Evolutionary conservation across 495 filamentous ascomycete species (phyloP).

Genomic region (Neurospora pannonica): DNA sequence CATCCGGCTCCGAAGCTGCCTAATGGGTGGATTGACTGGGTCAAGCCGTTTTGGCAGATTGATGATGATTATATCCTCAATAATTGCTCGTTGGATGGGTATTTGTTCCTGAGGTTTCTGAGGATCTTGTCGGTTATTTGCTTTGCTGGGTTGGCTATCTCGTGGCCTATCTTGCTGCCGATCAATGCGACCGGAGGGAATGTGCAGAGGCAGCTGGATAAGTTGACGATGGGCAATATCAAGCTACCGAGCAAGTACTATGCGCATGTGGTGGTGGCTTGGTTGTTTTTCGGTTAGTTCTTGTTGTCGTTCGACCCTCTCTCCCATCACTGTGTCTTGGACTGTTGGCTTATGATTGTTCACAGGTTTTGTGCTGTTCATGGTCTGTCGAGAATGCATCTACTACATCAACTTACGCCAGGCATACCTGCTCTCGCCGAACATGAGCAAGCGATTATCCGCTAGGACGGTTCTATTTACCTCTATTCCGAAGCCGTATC

Average conservation of each 20-base stretch:
- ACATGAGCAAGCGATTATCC: conserved; percentile 55
- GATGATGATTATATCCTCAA: conserved; percentile 55
- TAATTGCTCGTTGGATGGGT: conserved; percentile 62
- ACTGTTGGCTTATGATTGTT: not conserved
- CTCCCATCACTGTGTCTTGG: not conserved
- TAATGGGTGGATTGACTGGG: conserved; percentile 58
- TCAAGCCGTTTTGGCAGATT: conserved; percentile 50
- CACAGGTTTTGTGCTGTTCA: conserved; percentile 55
- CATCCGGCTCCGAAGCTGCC: conserved; percentile 57
- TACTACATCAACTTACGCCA: conserved; percentile 63
- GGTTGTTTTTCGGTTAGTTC: conserved; percentile 57
- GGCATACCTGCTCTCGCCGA: conserved; percentile 60
- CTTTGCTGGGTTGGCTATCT: conserved; percentile 60
- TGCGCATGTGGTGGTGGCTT: conserved; percentile 50
- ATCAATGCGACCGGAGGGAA: conserved; percentile 64
- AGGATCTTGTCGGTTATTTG: conserved; percentile 59
- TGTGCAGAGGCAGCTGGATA: conserved; percentile 49
- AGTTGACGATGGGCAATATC: conserved; percentile 60
- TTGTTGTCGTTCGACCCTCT: not conserved
- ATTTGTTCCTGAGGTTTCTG: conserved; percentile 74
- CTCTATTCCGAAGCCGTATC: conserved; percentile 51
- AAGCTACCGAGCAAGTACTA: conserved; percentile 43
- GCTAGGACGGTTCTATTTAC: conserved; percentile 63
- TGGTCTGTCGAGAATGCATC: conserved; percentile 55
- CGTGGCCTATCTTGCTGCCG: conserved; percentile 71